Conservation (phyloP, 768 basidiomycete genomes). For the Lepiota brunneoincarnata region DNA sequence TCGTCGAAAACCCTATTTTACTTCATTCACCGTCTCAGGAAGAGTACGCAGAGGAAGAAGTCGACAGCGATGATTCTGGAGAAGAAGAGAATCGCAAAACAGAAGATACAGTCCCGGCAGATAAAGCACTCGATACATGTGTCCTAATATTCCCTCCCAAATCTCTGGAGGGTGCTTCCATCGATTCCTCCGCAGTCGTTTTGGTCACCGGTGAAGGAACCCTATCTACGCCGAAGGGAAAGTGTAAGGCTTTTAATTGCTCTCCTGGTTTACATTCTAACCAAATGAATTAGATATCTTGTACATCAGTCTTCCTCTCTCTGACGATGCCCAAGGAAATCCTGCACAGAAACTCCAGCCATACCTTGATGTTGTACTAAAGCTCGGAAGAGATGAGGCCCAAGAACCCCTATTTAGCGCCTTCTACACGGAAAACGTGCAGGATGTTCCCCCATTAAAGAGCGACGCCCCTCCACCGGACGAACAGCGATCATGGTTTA, state of each 20-base stretch:
- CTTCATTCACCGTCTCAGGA: conserved; percentile 18
- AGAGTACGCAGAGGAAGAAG: background rate
- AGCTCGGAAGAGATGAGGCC: conserved; percentile 23
- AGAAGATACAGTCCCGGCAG: conserved; percentile 21
- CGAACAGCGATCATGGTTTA: conserved; percentile 1
- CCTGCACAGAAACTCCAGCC: conserved; percentile 46
- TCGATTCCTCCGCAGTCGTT: conserved; percentile 51
- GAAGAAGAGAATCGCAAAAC: conserved; percentile 14
- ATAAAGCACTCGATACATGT: conserved; percentile 51
- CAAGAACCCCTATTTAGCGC: conserved; percentile 46
- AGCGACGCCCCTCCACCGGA: background rate
- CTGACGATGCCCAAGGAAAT: conserved; percentile 11
- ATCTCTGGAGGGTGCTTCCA: conserved; percentile 48
- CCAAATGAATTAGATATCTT: conserved; percentile 47
- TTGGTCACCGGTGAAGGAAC: conserved; percentile 72
- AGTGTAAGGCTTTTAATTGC: conserved; percentile 46
- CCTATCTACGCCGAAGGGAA: conserved; percentile 69
- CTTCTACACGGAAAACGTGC: conserved; percentile 51
- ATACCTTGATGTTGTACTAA: conserved; percentile 52
- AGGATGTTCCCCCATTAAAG: background rate
- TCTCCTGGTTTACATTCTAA: background rate
- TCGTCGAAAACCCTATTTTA: conserved; percentile 33
- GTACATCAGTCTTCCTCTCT: conserved; percentile 52
- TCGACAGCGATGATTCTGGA: background rate
- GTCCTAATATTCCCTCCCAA: conserved; percentile 76